Percentiles rank a stretch among this genome's conserved stretches.
Conservation (phyloP, 164 flowering plant genomes). For the Nelumbo lutea region DNA sequence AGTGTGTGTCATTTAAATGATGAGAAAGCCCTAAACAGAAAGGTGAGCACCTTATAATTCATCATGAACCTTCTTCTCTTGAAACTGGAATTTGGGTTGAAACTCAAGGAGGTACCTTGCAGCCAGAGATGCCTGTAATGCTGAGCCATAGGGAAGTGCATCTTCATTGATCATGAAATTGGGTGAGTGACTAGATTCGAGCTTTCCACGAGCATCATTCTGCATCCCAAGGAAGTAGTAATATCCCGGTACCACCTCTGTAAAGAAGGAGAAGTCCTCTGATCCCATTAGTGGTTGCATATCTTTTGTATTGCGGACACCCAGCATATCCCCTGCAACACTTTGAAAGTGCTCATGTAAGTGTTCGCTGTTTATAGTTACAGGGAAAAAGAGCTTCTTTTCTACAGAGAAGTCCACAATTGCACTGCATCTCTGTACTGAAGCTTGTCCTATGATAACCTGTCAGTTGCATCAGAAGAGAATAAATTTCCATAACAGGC, state of each 20-base stretch:
- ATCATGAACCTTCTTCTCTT: constrained; percentile 6
- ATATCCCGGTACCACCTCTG: constrained; percentile 41
- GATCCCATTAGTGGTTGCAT: constrained; percentile 41
- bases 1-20: too few relatives aligned
- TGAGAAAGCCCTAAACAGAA: too few relatives aligned
- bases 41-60: constrained; percentile 10
- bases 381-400: constrained; percentile 30
- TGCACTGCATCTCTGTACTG: constrained; percentile 56
- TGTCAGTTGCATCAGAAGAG: constrained; percentile 8
- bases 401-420: constrained; percentile 30
- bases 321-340: constrained; percentile 39
- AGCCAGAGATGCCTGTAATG: constrained; percentile 76
- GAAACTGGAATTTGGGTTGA: constrained; percentile 1
- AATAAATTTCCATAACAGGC: neutral
- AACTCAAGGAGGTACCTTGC: constrained; percentile 32
- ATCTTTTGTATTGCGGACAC: constrained; percentile 25
- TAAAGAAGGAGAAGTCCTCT: constrained; percentile 50
- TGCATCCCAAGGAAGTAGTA: constrained; percentile 50
- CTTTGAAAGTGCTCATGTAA: constrained; percentile 33
- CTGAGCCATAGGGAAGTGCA: constrained; percentile 65
- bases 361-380: constrained; percentile 34
- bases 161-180: constrained; percentile 55
- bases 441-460: constrained; percentile 51
- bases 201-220: constrained; percentile 27
- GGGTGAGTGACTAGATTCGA: constrained; percentile 44